These are phyloP conservation scores for Mycena epipterygia DNA, from an alignment of 768 basidiomycete genomes.

Conservation along the genomic window DNA sequence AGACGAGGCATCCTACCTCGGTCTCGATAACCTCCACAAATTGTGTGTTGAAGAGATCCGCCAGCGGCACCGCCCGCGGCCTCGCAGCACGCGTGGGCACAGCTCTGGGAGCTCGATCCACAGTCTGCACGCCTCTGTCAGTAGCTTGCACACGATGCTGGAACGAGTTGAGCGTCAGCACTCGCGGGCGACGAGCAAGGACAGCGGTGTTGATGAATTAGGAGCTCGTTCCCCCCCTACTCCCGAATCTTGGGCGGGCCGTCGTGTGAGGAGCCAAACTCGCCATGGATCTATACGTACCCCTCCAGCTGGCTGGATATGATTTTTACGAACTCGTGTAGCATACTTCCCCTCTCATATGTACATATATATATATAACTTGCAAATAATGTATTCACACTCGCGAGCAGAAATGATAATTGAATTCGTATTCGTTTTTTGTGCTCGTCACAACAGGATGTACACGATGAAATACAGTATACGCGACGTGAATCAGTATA, in stretches of 20 bases:
- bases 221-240: slow-evolving; percentile 53
- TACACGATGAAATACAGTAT: slow-evolving; percentile 39
- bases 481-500: slow-evolving; percentile 36
- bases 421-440: slow-evolving; percentile 10
- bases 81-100: slow-evolving; percentile 58
- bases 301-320: slow-evolving; percentile 66
- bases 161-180: slow-evolving; percentile 62
- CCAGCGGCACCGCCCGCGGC: slow-evolving; percentile 57
- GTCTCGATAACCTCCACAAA: slow-evolving; percentile 71
- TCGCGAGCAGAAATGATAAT: too few species aligned
- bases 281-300: slow-evolving; percentile 44
- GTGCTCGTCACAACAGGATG: slow-evolving; percentile 32
- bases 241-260: slow-evolving; percentile 60
- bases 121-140: slow-evolving; percentile 68
- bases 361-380: slow-evolving; percentile 13
- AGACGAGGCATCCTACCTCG: slow-evolving; percentile 85
- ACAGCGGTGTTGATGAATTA: slow-evolving; percentile 34
- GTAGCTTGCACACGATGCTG: slow-evolving; percentile 71
- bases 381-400: slow-evolving; percentile 11
- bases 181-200: slow-evolving; percentile 33
- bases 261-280: slow-evolving; percentile 45
- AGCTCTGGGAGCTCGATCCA: slow-evolving; percentile 53
- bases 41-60: slow-evolving; percentile 80
- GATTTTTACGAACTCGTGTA: slow-evolving; percentile 41
- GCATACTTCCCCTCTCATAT: slow-evolving; percentile 22